Evolutionary conservation across 2,329 filamentous ascomycete genomes (phyloP), one percentile per base, ranked within the genome.

Genomic region (Exutisphaerella laricina): DNA sequence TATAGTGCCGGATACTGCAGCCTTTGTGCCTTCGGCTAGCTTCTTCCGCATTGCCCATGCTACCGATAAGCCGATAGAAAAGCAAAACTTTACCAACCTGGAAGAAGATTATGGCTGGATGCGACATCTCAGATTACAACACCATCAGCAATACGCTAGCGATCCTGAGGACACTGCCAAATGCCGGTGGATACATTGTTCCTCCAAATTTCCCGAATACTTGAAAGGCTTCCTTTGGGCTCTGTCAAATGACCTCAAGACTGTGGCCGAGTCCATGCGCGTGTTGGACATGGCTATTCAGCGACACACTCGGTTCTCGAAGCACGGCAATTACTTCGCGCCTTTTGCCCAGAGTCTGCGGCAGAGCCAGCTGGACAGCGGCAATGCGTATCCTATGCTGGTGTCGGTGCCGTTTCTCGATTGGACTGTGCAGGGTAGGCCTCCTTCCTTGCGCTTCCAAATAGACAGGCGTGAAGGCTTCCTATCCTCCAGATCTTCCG

Each of bases 41-140:
- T 40, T 52, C 12, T 41, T 54, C 5, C 45, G 50, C 14, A 48
- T 56, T 9, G 23, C 49, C 8, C 48, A 59, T 4, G 53, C 55
- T 1, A 51, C 61, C 2, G 50, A 50, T 6, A 64, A 63, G 34
- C 57, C 60, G 7, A 65, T 61, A 30, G 66, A 70, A 43, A 59
- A 64, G 42, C 56, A 58, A 21, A 59, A 58, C 18, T 51, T 68
- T 10, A 54, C 53, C 23, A 51, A 46, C n/a, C 46, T 69, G 21
- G 62, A 65, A 21, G 48, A 57, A 2, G 63, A 68, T 37, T 69
- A 65, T 46, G 67, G 68, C n/a, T 70, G 67, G 68, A 59, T 69
- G 50, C 61, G 66, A 23, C 56, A 58, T 35, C 43, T 70, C 28
- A 55, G 67, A 14, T 57, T 63, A 16, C 46, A 55, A 14, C 51